These are phyloP conservation scores for Rosa lucieae DNA, from an alignment of 306 rosid species.

Conservation along the genomic window DNA sequence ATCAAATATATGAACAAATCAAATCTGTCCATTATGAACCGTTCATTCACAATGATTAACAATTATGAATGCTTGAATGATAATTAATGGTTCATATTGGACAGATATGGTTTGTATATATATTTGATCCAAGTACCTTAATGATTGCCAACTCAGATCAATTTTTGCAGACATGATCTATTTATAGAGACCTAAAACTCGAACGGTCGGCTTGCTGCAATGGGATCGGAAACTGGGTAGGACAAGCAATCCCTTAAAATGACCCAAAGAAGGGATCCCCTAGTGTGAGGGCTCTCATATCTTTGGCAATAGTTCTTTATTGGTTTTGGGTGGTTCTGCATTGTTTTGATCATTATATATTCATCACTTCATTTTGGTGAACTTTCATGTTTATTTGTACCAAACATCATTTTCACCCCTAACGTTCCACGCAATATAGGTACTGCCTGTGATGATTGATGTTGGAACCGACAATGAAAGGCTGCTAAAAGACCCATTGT, in stretches of 20 bases:
- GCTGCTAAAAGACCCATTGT: slow-evolving; percentile 74
- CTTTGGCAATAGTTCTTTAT: neutral
- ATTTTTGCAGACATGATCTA: too few relatives aligned
- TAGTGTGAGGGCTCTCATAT: neutral
- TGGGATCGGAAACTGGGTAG: too few relatives aligned
- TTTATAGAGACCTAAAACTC: too few relatives aligned
- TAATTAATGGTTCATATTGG: too few relatives aligned
- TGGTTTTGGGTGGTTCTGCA: neutral
- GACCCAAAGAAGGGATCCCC: neutral
- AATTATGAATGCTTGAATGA: too few relatives aligned
- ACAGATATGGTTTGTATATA: too few relatives aligned
- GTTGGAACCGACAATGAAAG: slow-evolving; percentile 92
- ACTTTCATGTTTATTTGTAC: neutral
- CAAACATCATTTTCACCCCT: neutral
- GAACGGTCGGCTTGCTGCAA: too few relatives aligned
- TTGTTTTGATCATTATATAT: neutral
- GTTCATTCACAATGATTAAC: too few relatives aligned
- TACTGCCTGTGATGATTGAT: slow-evolving; percentile 99
- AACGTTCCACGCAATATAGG: slow-evolving; percentile 39
- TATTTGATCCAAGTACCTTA: too few relatives aligned
- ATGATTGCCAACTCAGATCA: too few relatives aligned
- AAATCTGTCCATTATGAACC: too few relatives aligned
- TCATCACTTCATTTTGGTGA: slow-evolving; percentile 2
- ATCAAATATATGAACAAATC: too few relatives aligned
- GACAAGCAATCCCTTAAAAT: neutral